phyloP scores from a whole-genome alignment of 1,284 basidiomycete species.

The Trichosporon inkin region DNA sequence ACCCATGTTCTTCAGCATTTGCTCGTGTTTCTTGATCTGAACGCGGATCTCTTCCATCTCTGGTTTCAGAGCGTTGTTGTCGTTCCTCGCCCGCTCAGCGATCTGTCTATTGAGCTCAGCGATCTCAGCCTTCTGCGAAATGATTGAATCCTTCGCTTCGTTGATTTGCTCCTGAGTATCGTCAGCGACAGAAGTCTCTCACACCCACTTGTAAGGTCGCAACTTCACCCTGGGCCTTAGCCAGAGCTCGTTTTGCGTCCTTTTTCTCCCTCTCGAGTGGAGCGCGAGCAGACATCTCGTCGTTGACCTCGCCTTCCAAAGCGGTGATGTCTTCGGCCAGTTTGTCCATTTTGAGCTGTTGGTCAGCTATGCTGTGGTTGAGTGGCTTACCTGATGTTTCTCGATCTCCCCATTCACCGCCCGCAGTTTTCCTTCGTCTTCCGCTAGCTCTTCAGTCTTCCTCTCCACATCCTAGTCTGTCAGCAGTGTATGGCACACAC shows the following conservation, averaged over 20 bases:
- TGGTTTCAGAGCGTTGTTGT: not conserved
- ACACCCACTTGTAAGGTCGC: not conserved
- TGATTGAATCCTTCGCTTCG: not conserved
- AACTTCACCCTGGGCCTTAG: not conserved
- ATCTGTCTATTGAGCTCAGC: not conserved
- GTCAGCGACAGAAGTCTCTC: not conserved
- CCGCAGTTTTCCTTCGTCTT: slow-evolving; percentile 19
- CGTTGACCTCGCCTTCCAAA: slow-evolving; percentile 6
- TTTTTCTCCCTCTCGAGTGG: not conserved
- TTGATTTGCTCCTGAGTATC: not conserved
- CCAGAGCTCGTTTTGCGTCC: not conserved
- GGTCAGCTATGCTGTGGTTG: not conserved
- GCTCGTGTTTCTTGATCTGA: not conserved
- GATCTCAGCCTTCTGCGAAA: not conserved
- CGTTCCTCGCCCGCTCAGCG: not conserved
- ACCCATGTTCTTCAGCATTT: slow-evolving; percentile 13
- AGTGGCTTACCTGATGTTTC: slow-evolving; percentile 24
- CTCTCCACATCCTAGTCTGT: slow-evolving; percentile 5
- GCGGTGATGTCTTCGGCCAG: not conserved
- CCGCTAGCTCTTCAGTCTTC: slow-evolving; percentile 1
- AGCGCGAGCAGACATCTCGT: not conserved
- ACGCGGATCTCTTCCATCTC: not conserved
- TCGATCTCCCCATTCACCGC: slow-evolving; percentile 48
- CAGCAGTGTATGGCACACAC: not conserved
- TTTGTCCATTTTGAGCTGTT: slow-evolving; percentile 49